These are phyloP conservation scores for Sechiopsis laciniata DNA, from an alignment of 306 rosid genomes.

Conservation along the genomic window DNA sequence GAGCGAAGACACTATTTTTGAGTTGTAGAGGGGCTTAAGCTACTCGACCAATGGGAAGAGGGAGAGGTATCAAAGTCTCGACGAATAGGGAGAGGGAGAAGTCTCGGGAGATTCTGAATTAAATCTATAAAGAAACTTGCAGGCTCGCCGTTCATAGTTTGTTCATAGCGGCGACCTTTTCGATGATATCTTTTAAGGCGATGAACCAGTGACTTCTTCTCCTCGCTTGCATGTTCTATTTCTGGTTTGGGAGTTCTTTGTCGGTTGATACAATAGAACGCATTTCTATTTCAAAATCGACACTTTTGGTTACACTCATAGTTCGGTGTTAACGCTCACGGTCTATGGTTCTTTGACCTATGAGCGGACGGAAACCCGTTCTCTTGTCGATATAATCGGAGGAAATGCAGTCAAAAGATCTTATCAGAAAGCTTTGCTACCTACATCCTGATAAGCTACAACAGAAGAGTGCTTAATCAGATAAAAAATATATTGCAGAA, in stretches of 20 bases:
- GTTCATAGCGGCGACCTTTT: conserved; percentile 44
- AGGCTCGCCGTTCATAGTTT: not conserved
- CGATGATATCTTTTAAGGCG: conserved; percentile 75
- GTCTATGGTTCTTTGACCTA: conserved; percentile 70
- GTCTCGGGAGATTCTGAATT: not conserved
- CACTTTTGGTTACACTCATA: conserved; percentile 33
- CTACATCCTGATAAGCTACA: conserved; percentile 96
- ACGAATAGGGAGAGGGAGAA: too few species aligned
- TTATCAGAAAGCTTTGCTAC: conserved; percentile 84
- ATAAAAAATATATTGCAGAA: conserved; percentile 52
- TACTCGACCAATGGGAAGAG: too few species aligned
- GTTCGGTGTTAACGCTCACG: not conserved
- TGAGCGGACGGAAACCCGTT: conserved; percentile 87
- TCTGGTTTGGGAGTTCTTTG: conserved; percentile 35
- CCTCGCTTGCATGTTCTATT: conserved; percentile 36
- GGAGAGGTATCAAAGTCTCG: too few species aligned
- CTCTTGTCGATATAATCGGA: conserved; percentile 86
- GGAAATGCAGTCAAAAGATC: conserved; percentile 82
- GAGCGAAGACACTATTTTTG: too few species aligned
- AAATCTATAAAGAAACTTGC: not conserved
- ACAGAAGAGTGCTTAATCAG: conserved; percentile 68
- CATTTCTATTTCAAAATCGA: too few species aligned
- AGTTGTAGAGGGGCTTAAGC: too few species aligned
- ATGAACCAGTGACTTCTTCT: conserved; percentile 35
- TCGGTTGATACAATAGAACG: too few species aligned